Base-by-base conservation (phyloP, 257 asterid genomes). In the Nicotiana noctiflora region DNA sequence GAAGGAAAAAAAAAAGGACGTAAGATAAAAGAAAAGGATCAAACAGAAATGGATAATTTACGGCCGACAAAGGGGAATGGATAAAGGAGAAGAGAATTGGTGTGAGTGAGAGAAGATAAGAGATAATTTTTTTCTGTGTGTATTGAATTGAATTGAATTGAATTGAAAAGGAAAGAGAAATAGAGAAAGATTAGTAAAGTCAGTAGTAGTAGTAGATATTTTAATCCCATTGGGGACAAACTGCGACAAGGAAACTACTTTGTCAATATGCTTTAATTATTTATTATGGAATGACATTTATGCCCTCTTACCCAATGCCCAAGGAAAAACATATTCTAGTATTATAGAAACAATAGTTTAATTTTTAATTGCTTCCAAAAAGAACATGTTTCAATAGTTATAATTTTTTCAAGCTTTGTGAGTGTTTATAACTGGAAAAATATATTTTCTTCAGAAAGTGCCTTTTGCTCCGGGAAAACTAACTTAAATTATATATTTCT, bases 41-140 rank as follows among this genome's bases (percentile, higher is more conserved):
- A 32, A 55, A 59, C 52, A 27, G 19, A 76, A 23, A 18, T 51
- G 34, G 34, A 49, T 60, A 75, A 61, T 12, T 21, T 12, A 34
- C 0, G 37, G 81, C 85, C 84, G 85, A 85, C 82, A 81, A 81
- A 72, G 66, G 64, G 52, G 61, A 81, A 62, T 51, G 82, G 87
- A 84, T 81, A 77, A 76, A 75, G 76, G 57, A 74, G 37, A 72
- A 78, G 63, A 46, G 7, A 55, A 76, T 31, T 65, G 34, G 61
- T 29, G 52, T 34, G 53, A 10, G 61, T 64, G 82, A 67, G 52
- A 49, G 76, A 31, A 79, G 86, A 80, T 21, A 76, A 61, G 76
- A 32, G 37, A 57, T 59, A 40, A 5, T 66, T 32, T 0, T 0
- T 0, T 56, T 14, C 40, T 31, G 18, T 68, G 80, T 57, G 46